Evolutionary conservation across 345 rosid species (phyloP).

Genomic region (Lumnitzera littorea): DNA sequence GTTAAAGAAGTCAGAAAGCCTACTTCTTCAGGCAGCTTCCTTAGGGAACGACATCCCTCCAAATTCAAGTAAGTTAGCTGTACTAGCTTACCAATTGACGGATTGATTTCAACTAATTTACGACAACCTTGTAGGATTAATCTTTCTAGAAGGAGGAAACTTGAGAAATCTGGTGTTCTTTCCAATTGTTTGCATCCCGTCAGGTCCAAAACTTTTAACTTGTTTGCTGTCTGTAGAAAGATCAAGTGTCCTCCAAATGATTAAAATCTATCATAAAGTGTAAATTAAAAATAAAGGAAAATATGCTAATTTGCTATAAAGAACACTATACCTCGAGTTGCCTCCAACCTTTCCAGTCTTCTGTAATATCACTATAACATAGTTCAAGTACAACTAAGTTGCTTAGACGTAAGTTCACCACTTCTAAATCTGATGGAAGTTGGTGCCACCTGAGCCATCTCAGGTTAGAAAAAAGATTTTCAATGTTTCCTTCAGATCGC

Average conservation of each 20-base stretch:
- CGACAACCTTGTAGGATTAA: slow-evolving; percentile 6
- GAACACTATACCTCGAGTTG: no score
- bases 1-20: not conserved
- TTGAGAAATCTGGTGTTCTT: not conserved
- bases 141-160: not conserved
- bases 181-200: not conserved
- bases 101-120: not conserved
- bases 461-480: no score
- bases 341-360: no score
- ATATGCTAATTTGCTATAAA: not conserved
- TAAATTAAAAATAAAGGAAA: slow-evolving; percentile 1
- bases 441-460: no score
- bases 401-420: no score
- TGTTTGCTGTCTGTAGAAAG: slow-evolving; percentile 2
- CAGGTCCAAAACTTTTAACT: slow-evolving; percentile 8
- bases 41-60: slow-evolving; percentile 1
- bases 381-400: no score
- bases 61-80: not conserved
- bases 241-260: not conserved
- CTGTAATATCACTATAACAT: no score
- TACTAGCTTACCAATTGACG: slow-evolving; percentile 8
- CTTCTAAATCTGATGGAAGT: no score
- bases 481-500: no score
- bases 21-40: not conserved
- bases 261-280: not conserved